Base-by-base conservation (phyloP, 2,329 filamentous ascomycete genomes). In the Trichoderma koningiopsis region DNA sequence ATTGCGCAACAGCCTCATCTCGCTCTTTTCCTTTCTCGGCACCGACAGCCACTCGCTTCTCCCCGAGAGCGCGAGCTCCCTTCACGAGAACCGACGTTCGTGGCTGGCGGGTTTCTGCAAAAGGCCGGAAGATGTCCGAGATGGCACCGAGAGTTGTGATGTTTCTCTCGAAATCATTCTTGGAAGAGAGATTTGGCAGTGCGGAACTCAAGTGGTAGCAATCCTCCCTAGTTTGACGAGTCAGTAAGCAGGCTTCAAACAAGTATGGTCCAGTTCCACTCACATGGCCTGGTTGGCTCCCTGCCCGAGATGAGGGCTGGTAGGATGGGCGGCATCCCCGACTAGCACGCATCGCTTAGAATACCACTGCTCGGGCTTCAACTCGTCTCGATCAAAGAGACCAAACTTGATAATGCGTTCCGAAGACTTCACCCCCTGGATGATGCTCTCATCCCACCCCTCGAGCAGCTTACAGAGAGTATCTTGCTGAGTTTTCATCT, bases 371-470 rank as follows among this genome's bases (percentile, higher is more conserved):
- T 70, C 62, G 3, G 72, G 63, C 11, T 65, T 56, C 31, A 76
- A 60, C 63, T 74, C 73, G 4, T 64, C 59, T 6, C 74, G 71
- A 59, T 76, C 80, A 59, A 73, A 76, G 19, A 76, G 63, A 40
- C 75, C 74, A 40, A 72, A 76, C 37, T 74, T 75, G 69, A 75
- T 73, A 24, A 76, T 70, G 13, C 74, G 69, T 66, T 75, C 72
- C 7, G 74, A 69, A 2, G 71, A 67, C 47, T 33, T 57, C 14
- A 76, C 70, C 70, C 75, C 58, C 10, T 72, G 68, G 2, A 70
- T 43, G 16, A 75, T 68, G 13, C 60, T 62, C 4, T 71, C 66
- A 14, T 73, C 72, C 71, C 73, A 76, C 3, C 61, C 71, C 14
- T 65, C 14, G 16, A 76, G 60, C 7, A 73, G 60, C n/a, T 55